These are phyloP conservation scores for Ehretia macrophylla DNA, from an alignment of 257 asterid species.

Conservation along the genomic window DNA sequence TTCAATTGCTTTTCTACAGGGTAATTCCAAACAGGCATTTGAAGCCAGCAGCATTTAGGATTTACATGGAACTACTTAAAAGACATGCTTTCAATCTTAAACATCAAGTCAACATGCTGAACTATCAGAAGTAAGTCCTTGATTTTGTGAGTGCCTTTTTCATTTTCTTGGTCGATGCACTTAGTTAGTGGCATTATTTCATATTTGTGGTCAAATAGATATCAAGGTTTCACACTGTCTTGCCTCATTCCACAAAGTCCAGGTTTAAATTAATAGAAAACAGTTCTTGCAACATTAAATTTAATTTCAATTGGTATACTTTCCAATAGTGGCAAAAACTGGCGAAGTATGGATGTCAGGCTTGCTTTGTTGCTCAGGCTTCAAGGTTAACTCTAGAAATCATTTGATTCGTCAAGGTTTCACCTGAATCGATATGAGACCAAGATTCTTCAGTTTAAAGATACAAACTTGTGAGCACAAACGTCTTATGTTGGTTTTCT, in stretches of 20 bases:
- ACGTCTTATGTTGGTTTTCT: no score
- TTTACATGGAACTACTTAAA: conserved; percentile 85
- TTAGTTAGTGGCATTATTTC: background rate
- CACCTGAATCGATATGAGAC: no score
- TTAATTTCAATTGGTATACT: no score
- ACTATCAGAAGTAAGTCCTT: conserved; percentile 66
- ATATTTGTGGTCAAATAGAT: background rate
- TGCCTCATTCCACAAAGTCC: no score
- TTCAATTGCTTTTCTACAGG: conserved; percentile 38
- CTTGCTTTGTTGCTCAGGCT: no score
- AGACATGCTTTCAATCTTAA: conserved; percentile 60
- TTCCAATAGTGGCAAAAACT: no score
- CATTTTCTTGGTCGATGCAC: background rate
- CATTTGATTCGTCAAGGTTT: no score
- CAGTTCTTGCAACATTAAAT: background rate
- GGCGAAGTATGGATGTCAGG: no score
- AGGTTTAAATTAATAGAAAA: no score
- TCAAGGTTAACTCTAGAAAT: no score
- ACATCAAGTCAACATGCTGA: conserved; percentile 47
- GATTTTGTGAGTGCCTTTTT: background rate
- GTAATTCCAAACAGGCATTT: conserved; percentile 65
- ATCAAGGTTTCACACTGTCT: background rate
- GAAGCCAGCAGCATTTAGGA: conserved; percentile 83
- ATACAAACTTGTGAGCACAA: no score
- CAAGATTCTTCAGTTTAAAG: no score